Base-by-base conservation (phyloP, 352 stramenopile species). In the Phytophthora rubi region DNA sequence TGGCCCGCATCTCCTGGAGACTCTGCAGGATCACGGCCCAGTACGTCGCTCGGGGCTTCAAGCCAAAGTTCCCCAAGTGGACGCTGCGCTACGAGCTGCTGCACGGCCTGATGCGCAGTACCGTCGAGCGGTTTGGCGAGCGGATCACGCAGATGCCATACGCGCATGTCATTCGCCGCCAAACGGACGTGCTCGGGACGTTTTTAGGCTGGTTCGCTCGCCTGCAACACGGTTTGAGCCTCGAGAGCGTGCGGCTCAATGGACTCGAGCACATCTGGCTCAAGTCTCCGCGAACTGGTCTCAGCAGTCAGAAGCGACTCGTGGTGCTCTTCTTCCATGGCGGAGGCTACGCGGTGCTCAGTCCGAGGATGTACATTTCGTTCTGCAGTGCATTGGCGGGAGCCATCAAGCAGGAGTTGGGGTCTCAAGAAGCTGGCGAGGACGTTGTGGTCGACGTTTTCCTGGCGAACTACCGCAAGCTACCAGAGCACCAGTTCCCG, bases 321-420 rank as follows among this genome's bases (percentile, higher is more conserved):
- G 75, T 86, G 16, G 71, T 91, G 45, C 71, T 91, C 18, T 89
- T 81, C 60, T 83, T 69, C 65, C 81, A 91, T 57, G 83, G 83
- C 44, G 83, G 81, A 2, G 81, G 75, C 15, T 89, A 83, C 57
- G 68, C 75, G 0, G 58, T 89, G 16, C 62, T 80, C 7, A 82
- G 70, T 62, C 81, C 82, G 9, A 62, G 62, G 2, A 68, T 83
- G 60, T 86, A 85, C 62, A 73, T 76, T 26, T 48, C 44, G 3
- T 75, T 82, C 49, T 76, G 62, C 33, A 74, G 68, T 13, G 33
- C 65, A 5, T 60, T 87, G 28, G 54, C 49, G 18, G 51, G 59
- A 0, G 58, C 67, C 26, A 60, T 77, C 55, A 73, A 77, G 53
- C 61, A 66, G 4, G 56, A 80, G 16, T 16, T 73, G 23, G 30